These are phyloP conservation scores for Vitis hybrid DNA, from an alignment of 177 flowering plant genomes.

Conservation along the genomic window DNA sequence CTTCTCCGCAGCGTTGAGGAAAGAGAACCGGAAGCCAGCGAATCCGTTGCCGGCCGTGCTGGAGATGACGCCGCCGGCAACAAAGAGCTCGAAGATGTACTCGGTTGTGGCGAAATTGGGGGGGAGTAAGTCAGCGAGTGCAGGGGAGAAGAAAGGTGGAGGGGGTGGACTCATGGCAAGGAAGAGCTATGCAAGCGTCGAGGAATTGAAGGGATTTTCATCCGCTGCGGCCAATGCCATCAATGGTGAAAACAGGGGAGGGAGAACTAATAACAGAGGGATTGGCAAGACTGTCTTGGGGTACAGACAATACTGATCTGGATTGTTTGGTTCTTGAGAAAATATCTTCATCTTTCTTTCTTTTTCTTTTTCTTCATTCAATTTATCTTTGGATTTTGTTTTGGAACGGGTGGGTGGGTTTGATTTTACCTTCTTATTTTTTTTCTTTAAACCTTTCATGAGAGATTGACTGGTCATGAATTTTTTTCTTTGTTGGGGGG, in stretches of 20 bases:
- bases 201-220: constrained; percentile 59
- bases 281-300: constrained; percentile 40
- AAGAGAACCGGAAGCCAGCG: constrained; percentile 69
- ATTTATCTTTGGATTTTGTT: too few species aligned
- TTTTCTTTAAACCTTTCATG: neutral
- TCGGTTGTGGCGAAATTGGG: constrained; percentile 30
- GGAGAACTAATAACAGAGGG: constrained; percentile 17
- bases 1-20: constrained; percentile 62
- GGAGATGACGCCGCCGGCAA: constrained; percentile 52
- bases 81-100: constrained; percentile 23
- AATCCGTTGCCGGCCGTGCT: constrained; percentile 14
- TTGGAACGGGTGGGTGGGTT: neutral
- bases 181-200: constrained; percentile 69
- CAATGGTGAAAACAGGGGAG: constrained; percentile 44
- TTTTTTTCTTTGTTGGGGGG: neutral
- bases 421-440: neutral
- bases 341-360: neutral
- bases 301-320: constrained; percentile 32
- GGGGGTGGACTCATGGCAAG: constrained; percentile 41
- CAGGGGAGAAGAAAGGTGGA: constrained; percentile 45
- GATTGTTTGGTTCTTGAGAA: neutral
- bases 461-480: neutral
- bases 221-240: constrained; percentile 51
- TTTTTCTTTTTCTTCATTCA: neutral
- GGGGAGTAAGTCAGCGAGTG: constrained; percentile 73